Conservation (phyloP, 495 filamentous ascomycete species). For the Tirmania nivea region DNA sequence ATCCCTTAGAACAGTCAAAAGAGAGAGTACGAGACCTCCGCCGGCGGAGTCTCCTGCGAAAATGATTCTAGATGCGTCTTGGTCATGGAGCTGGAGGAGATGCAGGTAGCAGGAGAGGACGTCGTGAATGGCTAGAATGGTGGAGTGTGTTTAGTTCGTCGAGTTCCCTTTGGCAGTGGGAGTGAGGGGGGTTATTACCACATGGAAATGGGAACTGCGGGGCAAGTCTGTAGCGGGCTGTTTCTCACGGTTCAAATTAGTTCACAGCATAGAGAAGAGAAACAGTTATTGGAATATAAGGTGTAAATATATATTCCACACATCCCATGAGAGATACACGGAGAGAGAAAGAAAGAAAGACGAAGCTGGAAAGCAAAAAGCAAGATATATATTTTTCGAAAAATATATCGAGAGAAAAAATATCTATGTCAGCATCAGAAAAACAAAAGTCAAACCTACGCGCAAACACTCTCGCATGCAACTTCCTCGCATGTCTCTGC, state of each 20-base stretch:
- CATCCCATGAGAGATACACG: too few species aligned
- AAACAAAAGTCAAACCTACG: constrained; percentile 20
- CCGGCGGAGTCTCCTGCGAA: constrained; percentile 78
- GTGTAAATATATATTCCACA: too few species aligned
- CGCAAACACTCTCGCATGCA: constrained; percentile 72
- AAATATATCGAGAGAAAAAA: constrained; percentile 16
- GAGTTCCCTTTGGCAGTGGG: too few species aligned
- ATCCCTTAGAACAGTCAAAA: constrained; percentile 66
- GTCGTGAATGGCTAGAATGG: constrained; percentile 37
- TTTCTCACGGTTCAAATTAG: not conserved
- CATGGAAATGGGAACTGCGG: constrained; percentile 94
- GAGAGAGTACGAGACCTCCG: constrained; percentile 59
- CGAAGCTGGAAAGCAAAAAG: too few species aligned
- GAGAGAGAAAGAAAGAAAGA: too few species aligned
- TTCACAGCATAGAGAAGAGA: too few species aligned
- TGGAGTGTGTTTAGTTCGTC: not conserved
- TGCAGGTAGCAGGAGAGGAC: constrained; percentile 72
- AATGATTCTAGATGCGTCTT: constrained; percentile 54
- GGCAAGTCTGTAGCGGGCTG: constrained; percentile 60
- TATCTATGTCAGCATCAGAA: not conserved
- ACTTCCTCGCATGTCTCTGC: constrained; percentile 81
- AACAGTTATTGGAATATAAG: too few species aligned
- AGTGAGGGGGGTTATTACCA: constrained; percentile 22
- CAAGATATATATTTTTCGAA: not conserved
- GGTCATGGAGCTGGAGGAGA: constrained; percentile 42